These are phyloP conservation scores for Fomitopsis palustris DNA, from an alignment of 1,284 basidiomycete species.

Conservation along the genomic window DNA sequence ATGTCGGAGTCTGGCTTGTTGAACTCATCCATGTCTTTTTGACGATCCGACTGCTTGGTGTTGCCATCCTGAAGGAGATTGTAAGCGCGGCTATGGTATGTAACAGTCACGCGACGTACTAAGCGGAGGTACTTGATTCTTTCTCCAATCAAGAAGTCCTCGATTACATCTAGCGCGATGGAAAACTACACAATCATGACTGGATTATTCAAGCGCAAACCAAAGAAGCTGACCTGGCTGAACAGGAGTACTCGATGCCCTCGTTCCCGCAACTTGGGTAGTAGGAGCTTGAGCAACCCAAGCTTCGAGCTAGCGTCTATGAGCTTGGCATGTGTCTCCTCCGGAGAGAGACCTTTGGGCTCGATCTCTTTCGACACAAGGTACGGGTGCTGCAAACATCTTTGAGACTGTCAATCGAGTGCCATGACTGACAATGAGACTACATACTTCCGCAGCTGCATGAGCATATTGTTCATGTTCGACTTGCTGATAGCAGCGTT, in stretches of 20 bases:
- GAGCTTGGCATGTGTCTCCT: slow-evolving; percentile 74
- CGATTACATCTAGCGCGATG: slow-evolving; percentile 86
- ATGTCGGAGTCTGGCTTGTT: slow-evolving; percentile 84
- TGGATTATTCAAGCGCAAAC: too few species aligned
- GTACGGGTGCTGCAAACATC: slow-evolving; percentile 90
- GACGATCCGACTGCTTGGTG: slow-evolving; percentile 83
- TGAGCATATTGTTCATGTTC: slow-evolving; percentile 77
- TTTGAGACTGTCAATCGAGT: slow-evolving; percentile 27
- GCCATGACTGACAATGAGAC: neutral
- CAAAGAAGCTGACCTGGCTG: slow-evolving; percentile 73
- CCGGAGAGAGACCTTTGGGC: slow-evolving; percentile 55
- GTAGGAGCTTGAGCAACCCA: slow-evolving; percentile 74
- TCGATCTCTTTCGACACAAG: slow-evolving; percentile 83
- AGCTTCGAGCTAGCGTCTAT: slow-evolving; percentile 88
- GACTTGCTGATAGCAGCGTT: slow-evolving; percentile 35
- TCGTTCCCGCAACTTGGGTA: slow-evolving; percentile 85
- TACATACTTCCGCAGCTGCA: slow-evolving; percentile 80
- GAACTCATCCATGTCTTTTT: slow-evolving; percentile 93
- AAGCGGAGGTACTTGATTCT: slow-evolving; percentile 88
- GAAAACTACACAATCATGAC: slow-evolving; percentile 62
- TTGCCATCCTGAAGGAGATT: slow-evolving; percentile 72
- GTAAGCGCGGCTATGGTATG: neutral
- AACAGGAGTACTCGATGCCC: slow-evolving; percentile 96
- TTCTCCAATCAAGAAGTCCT: slow-evolving; percentile 91
- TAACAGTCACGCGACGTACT: slow-evolving; percentile 40